Conservation (phyloP, 768 basidiomycete species). For the Krasilnikovozyma curviuscula region DNA sequence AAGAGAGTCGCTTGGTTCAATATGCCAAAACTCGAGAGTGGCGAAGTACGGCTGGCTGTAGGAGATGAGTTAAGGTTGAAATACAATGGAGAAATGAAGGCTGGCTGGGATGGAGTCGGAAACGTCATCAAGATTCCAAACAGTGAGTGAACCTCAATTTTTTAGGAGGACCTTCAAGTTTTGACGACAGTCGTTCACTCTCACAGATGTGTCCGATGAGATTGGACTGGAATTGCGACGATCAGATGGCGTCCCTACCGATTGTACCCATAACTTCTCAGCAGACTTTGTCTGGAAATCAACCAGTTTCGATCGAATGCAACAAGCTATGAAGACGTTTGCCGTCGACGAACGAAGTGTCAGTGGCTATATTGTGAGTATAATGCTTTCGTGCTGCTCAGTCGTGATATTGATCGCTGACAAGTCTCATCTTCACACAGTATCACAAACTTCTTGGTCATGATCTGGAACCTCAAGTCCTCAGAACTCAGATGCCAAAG, state of each 20-base stretch:
- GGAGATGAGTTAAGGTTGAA: slow-evolving; percentile 85
- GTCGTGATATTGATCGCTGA: not conserved
- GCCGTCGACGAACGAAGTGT: slow-evolving; percentile 99
- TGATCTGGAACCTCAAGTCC: slow-evolving; percentile 80
- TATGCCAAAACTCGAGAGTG: slow-evolving; percentile 90
- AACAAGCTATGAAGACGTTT: slow-evolving; percentile 98
- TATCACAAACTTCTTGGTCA: slow-evolving; percentile 98
- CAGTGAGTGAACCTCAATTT: slow-evolving; percentile 39
- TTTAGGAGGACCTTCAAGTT: not conserved
- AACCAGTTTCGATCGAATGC: slow-evolving; percentile 98
- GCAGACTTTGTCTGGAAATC: slow-evolving; percentile 99
- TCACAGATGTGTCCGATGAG: slow-evolving; percentile 88
- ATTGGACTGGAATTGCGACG: slow-evolving; percentile 80
- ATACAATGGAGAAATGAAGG: slow-evolving; percentile 65
- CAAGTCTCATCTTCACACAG: slow-evolving; percentile 28
- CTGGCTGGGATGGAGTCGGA: slow-evolving; percentile 82
- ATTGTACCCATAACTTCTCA: slow-evolving; percentile 81
- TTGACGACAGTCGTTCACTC: not conserved
- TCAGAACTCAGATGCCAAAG: slow-evolving; percentile 25
- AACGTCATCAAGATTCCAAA: slow-evolving; percentile 99
- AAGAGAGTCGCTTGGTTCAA: slow-evolving; percentile 98
- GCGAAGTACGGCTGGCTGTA: slow-evolving; percentile 87
- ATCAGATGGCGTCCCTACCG: slow-evolving; percentile 80
- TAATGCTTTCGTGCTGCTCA: too few species aligned
- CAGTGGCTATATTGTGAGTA: slow-evolving; percentile 82